Evolutionary conservation across 179 eudicot genomes (phyloP).

Genomic region (Corrigiola litoralis): DNA sequence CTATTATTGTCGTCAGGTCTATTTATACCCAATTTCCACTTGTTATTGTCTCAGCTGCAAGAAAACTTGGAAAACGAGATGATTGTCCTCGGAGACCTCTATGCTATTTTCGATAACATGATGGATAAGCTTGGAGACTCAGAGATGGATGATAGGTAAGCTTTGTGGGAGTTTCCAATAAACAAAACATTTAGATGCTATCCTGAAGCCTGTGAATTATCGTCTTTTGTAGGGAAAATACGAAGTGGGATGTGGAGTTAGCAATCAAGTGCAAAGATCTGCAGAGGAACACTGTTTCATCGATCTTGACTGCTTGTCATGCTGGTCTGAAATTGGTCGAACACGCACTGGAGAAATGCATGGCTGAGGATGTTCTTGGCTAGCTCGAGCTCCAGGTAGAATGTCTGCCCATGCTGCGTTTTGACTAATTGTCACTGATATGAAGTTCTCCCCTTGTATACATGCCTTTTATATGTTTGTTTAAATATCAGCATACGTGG

Average conservation of each 20-base stretch:
- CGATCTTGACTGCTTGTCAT: constrained; percentile 53
- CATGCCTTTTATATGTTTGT: background rate
- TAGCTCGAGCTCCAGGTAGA: constrained; percentile 16
- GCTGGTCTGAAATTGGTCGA: constrained; percentile 46
- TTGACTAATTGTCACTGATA: background rate
- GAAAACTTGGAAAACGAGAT: constrained; percentile 63
- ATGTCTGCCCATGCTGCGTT: background rate
- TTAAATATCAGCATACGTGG: background rate
- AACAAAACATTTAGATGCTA: background rate
- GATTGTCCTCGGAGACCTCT: constrained; percentile 46
- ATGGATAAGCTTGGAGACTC: constrained; percentile 45
- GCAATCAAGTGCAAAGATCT: constrained; percentile 56
- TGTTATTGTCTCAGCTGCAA: constrained; percentile 30
- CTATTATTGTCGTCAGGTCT: background rate
- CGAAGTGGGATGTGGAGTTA: constrained; percentile 70
- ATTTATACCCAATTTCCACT: background rate
- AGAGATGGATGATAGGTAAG: constrained; percentile 55
- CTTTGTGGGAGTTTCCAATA: background rate
- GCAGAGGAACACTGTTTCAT: constrained; percentile 56
- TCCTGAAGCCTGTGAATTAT: background rate
- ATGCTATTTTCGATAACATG: constrained; percentile 50
- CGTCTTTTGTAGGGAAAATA: constrained; percentile 22
- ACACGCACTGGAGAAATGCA: constrained; percentile 30
- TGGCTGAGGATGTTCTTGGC: constrained; percentile 20
- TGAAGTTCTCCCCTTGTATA: background rate